These are phyloP conservation scores for Protomyces lactucae-debilis DNA, from an alignment of 1,139 yeast genomes.

Conservation along the genomic window DNA sequence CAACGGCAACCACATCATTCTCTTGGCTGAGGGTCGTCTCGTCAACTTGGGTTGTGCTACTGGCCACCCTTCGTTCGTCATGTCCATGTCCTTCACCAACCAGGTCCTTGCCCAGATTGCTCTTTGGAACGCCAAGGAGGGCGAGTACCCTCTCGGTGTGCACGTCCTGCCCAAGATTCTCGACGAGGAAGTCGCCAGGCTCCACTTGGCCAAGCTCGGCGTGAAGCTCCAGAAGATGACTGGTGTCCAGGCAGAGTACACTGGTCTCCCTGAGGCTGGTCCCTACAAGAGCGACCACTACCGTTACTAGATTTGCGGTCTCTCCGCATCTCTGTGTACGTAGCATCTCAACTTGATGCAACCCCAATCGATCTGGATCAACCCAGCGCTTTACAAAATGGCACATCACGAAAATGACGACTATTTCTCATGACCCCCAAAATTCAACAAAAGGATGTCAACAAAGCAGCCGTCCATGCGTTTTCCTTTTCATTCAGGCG, in stretches of 20 bases:
- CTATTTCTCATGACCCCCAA: not conserved
- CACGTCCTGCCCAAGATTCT: slow-evolving; percentile 97
- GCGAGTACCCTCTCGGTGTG: slow-evolving; percentile 83
- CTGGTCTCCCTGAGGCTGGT: slow-evolving; percentile 89
- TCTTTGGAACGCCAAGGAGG: slow-evolving; percentile 84
- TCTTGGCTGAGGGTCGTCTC: slow-evolving; percentile 98
- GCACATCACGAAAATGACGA: not conserved
- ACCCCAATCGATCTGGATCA: not conserved
- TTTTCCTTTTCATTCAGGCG: not conserved
- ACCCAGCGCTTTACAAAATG: not conserved
- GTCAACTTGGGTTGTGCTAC: slow-evolving; percentile 99
- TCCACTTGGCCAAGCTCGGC: slow-evolving; percentile 94
- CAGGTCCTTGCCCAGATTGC: slow-evolving; percentile 99
- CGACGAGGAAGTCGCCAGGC: slow-evolving; percentile 98
- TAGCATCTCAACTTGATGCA: too few species aligned
- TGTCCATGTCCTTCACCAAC: slow-evolving; percentile 99
- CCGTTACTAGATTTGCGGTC: slow-evolving; percentile 65
- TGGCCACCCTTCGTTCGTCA: slow-evolving; percentile 98
- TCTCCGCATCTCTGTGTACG: not conserved
- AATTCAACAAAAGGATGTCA: not conserved
- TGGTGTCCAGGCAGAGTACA: slow-evolving; percentile 85
- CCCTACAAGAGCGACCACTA: slow-evolving; percentile 98
- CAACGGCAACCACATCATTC: slow-evolving; percentile 89
- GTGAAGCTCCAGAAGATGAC: slow-evolving; percentile 79
- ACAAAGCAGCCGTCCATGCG: not conserved